phyloP scores from a whole-genome alignment of 768 basidiomycete species.

The Lenzites betulinus region DNA sequence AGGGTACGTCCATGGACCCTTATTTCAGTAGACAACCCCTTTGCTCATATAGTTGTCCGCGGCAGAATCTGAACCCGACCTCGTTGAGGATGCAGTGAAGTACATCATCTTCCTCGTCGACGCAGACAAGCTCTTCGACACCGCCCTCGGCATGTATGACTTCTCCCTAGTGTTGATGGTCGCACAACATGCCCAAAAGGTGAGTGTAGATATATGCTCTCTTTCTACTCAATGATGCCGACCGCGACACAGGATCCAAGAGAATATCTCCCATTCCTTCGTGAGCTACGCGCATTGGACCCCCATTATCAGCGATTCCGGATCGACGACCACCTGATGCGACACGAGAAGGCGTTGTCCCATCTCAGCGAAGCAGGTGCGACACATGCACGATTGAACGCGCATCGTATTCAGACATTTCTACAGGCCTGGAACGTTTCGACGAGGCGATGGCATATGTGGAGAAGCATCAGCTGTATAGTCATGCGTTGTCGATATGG shows the following conservation, averaged over 20 bases:
- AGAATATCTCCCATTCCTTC: constrained; percentile 96
- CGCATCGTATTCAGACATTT: neutral
- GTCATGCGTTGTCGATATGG: constrained; percentile 76
- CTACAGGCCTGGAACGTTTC: constrained; percentile 65
- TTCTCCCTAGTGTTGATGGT: constrained; percentile 95
- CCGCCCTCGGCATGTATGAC: constrained; percentile 98
- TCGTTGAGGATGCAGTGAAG: constrained; percentile 96
- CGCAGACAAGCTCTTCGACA: constrained; percentile 87
- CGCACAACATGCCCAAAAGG: constrained; percentile 97
- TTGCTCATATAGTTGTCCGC: neutral
- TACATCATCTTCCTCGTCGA: constrained; percentile 98
- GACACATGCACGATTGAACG: constrained; percentile 11
- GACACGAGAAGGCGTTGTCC: constrained; percentile 69
- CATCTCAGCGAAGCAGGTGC: constrained; percentile 77
- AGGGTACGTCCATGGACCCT: constrained; percentile 52
- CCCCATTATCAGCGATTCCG: constrained; percentile 82
- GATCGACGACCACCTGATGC: constrained; percentile 90
- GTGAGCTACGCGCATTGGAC: constrained; percentile 81
- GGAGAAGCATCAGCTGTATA: constrained; percentile 75
- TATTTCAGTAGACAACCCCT: neutral
- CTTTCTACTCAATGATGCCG: neutral
- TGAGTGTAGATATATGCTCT: constrained; percentile 32
- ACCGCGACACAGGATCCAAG: constrained; percentile 75
- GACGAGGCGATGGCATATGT: constrained; percentile 81
- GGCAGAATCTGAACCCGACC: constrained; percentile 59